Evolutionary conservation across 257 asterid genomes (phyloP), one percentile per base, ranked within the genome.

Genomic region (Linderniella brevidens): DNA sequence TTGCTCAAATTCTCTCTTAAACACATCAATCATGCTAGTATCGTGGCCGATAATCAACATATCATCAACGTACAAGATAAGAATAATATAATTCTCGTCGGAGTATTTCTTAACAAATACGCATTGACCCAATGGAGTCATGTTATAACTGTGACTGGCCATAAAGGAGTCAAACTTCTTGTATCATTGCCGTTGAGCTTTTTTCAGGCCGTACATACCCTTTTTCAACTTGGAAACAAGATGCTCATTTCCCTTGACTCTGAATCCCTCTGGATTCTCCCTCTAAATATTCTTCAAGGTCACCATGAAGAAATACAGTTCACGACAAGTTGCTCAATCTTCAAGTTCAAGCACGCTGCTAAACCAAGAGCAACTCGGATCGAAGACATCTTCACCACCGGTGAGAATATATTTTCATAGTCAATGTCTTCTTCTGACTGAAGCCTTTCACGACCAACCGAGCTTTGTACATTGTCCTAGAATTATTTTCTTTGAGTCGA

Each of bases 361-460:
- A 25, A n/a, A 25, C 32, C 32, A 25, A 2, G 32, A 25, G 6
- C 3, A 25, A 25, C 32, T 25, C 32, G 32, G 32, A 25, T 25
- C 6, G 32, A 25, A 6, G 32, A 25, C 32, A 25, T 25, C 32
- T 25, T 25, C 32, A 25, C 32, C 32, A 25, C 32, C 32, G 32
- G 3, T 25, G 32, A 25, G 6, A 25, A 25, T 25, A 25, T 25
- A 25, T 25, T 6, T 25, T 25, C 32, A 25, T 2, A 25, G 32
- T 25, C 32, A 40, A 40, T 40, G 9, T 11, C 45, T 14, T 40
- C 16, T 4, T 40, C 45, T 40, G 45, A 11, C 16, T 10, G 45
- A 12, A 40, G n/a, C 45, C 45, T 40, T 40, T 40, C 14, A 40
- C 45, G 6, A 40, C 45, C 45, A 40, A 40, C 16, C 45, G 45